Evolutionary conservation across 2,329 filamentous ascomycete species (phyloP), one percentile per base, ranked within the genome.

Genomic region (Thyridium curvatum): DNA sequence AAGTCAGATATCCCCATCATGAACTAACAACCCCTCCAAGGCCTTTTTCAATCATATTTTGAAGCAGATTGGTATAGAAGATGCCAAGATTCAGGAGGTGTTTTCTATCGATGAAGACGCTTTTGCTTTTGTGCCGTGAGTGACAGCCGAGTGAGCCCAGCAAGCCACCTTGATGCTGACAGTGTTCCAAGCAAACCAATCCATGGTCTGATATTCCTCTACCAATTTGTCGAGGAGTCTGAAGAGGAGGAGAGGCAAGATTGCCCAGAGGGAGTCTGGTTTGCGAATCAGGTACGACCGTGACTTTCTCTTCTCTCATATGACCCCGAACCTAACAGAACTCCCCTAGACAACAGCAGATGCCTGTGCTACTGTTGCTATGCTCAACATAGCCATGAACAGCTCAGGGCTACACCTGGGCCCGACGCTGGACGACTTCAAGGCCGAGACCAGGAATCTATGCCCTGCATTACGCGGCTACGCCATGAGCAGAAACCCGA

Each of bases 321-420:
- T 21, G 18, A 32, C 13, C n/a, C 15, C 17, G 2, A 30, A 6
- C 12, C 44, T 52, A 30, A 55, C 18, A 18, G 18, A n/a, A 12
- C 8, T 10, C 5, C n/a, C 21, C 12, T 44, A 91, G 82, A 88
- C 86, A 1, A 83, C 80, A 0, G 73, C 77, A 40, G 94, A 94
- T 59, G 84, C 88, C 18, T 98, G 93, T 61, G 93, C 88, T 15
- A 93, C 87, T n/a, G 79, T 96, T 34, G 89, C 93, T 4, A 70
- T 97, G 48, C 74, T 96, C 50, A 97, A 97, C 52, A 94, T 96
- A 43, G 68, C 95, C 54, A 94, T 95, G 77, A 97, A 97, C 55
- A 72, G 81, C 17, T 66, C 77, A 0, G 69, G 67, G 0, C 61
- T 88, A 4, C 64, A 79, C 10, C 71, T 96, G 6, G 88, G 89